These are phyloP conservation scores for Mycogone perniciosa DNA, from an alignment of 2,329 filamentous ascomycete genomes.

Conservation along the genomic window DNA sequence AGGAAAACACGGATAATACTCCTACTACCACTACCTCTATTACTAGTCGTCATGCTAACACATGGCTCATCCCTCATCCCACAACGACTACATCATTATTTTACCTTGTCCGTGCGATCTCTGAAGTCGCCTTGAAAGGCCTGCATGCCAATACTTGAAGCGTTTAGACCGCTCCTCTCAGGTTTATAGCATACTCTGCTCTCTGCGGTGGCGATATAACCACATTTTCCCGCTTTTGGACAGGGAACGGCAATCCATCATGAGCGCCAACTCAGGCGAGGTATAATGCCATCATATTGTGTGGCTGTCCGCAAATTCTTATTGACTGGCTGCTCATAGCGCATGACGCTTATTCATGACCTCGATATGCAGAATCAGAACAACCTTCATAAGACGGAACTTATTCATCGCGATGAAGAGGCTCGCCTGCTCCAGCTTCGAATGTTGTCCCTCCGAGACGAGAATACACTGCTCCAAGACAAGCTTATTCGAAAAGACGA, in stretches of 20 bases:
- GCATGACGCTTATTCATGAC: constrained; percentile 40
- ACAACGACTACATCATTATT: too few species aligned
- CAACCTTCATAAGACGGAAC: constrained; percentile 56
- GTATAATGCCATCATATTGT: constrained; percentile 16
- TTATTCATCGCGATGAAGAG: constrained; percentile 69
- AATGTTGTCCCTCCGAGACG: constrained; percentile 64
- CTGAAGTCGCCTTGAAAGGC: too few species aligned
- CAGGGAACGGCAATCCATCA: constrained; percentile 12
- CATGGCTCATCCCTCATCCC: too few species aligned
- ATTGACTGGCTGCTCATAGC: constrained; percentile 27
- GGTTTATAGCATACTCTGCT: not conserved
- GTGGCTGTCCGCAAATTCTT: not conserved
- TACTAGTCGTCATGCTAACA: not conserved
- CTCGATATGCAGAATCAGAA: constrained; percentile 67
- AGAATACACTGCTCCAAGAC: constrained; percentile 62
- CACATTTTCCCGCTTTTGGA: not conserved
- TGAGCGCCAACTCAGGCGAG: constrained; percentile 23
- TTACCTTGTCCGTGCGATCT: too few species aligned
- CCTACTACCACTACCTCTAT: not conserved
- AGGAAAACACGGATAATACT: constrained; percentile 20
- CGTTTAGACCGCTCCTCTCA: not conserved
- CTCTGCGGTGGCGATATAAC: not conserved
- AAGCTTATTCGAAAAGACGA: constrained; percentile 55
- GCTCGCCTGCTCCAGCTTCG: constrained; percentile 63
- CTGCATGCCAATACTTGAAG: too few species aligned